These are phyloP conservation scores for Polyporus tsugae DNA, from an alignment of 1,284 basidiomycete species.

Conservation along the genomic window DNA sequence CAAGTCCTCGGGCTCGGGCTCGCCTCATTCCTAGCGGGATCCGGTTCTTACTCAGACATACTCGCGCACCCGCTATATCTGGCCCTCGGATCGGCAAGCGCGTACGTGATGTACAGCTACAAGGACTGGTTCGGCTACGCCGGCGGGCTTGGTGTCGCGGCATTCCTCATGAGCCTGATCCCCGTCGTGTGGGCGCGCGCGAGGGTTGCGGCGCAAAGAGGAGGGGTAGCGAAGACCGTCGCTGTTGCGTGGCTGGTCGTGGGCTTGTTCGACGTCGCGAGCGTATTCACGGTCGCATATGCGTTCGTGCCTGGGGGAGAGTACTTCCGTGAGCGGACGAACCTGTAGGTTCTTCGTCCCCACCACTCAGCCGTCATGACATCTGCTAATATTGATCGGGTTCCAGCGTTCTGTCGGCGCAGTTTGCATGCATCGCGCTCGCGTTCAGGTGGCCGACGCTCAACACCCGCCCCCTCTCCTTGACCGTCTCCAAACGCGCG, in stretches of 20 bases:
- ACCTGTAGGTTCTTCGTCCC: slow-evolving; percentile 55
- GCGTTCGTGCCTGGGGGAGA: slow-evolving; percentile 91
- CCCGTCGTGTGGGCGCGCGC: slow-evolving; percentile 61
- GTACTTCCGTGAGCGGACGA: slow-evolving; percentile 84
- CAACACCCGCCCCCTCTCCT: slow-evolving; percentile 42
- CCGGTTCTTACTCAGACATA: slow-evolving; percentile 33
- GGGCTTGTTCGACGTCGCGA: slow-evolving; percentile 72
- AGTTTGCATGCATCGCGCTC: slow-evolving; percentile 57
- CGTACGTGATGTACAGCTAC: slow-evolving; percentile 66
- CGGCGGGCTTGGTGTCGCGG: slow-evolving; percentile 73
- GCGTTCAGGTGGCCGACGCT: slow-evolving; percentile 52
- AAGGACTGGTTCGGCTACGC: slow-evolving; percentile 81
- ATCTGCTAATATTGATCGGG: background rate
- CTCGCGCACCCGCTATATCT: slow-evolving; percentile 61
- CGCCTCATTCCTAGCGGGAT: slow-evolving; percentile 46
- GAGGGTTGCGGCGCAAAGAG: slow-evolving; percentile 43
- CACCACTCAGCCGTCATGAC: no score
- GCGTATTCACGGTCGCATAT: slow-evolving; percentile 87
- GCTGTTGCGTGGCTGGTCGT: slow-evolving; percentile 70
- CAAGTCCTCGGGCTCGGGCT: slow-evolving; percentile 66
- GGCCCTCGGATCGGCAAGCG: slow-evolving; percentile 56
- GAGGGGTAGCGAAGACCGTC: slow-evolving; percentile 56
- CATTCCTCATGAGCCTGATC: slow-evolving; percentile 74
- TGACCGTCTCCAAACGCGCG: slow-evolving; percentile 52
- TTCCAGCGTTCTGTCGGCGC: slow-evolving; percentile 58